phyloP scores from a whole-genome alignment of 345 rosid species.

The Lagerstroemia speciosa region DNA sequence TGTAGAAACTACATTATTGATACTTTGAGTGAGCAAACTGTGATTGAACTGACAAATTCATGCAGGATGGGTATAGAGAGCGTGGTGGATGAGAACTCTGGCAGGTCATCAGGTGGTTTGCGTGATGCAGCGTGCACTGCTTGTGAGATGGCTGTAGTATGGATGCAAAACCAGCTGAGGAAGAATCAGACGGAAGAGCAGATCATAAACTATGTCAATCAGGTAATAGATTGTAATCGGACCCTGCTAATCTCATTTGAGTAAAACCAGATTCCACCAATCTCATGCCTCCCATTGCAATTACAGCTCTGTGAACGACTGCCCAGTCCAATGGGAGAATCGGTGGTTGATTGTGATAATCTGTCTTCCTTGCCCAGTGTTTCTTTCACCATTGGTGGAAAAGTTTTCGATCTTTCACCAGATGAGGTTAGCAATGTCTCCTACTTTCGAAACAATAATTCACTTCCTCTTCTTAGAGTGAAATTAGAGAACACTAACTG shows the following conservation, averaged over 20 bases:
- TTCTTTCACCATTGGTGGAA: conserved; percentile 73
- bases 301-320: conserved; percentile 71
- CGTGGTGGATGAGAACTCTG: conserved; percentile 37
- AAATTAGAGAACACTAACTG: background rate
- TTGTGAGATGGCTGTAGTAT: conserved; percentile 87
- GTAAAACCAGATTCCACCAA: background rate
- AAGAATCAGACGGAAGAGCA: conserved; percentile 62
- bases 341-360: conserved; percentile 54
- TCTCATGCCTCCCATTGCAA: conserved; percentile 10
- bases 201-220: conserved; percentile 61
- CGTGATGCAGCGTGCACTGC: conserved; percentile 51
- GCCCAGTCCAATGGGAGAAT: conserved; percentile 82
- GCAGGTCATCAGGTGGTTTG: conserved; percentile 34
- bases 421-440: conserved; percentile 41
- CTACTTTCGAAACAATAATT: background rate
- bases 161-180: conserved; percentile 81
- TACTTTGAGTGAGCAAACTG: background rate
- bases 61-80: conserved; percentile 63
- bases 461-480: background rate
- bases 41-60: background rate
- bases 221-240: conserved; percentile 24
- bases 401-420: conserved; percentile 61
- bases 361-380: conserved; percentile 64
- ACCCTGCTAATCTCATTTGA: background rate
- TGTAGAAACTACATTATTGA: too few species aligned